Conservation (phyloP, 2,329 filamentous ascomycete genomes). For the Apiospora arundinis region DNA sequence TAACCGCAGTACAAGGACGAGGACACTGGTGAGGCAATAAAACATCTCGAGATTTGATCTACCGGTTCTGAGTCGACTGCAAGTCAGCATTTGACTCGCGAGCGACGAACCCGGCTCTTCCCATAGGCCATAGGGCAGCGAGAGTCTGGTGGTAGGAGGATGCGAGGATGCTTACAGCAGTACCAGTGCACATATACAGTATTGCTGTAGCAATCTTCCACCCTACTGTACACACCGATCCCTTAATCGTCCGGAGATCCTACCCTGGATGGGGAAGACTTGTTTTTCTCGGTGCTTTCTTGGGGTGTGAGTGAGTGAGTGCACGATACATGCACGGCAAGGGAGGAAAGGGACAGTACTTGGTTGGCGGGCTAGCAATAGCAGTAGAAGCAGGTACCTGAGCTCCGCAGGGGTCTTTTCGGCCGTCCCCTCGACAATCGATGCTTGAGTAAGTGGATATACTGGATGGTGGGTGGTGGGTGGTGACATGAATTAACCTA, state of each 20-base stretch:
- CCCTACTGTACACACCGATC: background rate
- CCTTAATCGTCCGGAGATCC: slow-evolving; percentile 8
- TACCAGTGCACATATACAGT: background rate
- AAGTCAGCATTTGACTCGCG: slow-evolving; percentile 12
- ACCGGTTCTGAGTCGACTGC: background rate
- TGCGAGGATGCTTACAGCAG: background rate
- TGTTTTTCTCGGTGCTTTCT: slow-evolving; percentile 7
- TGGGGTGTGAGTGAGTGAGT: background rate
- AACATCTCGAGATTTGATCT: background rate
- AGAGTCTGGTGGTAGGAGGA: background rate
- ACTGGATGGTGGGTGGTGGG: background rate
- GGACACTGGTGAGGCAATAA: background rate
- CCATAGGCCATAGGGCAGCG: background rate
- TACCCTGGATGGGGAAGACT: slow-evolving; percentile 14
- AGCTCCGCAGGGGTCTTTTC: background rate
- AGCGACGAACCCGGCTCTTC: slow-evolving; percentile 5
- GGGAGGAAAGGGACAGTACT: background rate
- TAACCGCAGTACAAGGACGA: background rate
- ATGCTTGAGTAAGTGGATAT: slow-evolving; percentile 1
- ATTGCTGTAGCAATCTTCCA: background rate
- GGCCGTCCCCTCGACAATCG: background rate
- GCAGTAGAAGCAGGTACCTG: slow-evolving; percentile 3
- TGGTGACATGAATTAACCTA: background rate
- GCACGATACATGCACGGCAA: background rate
- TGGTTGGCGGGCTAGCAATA: background rate